Percentiles rank a stretch among this genome's conserved stretches.
Conservation (phyloP, 2,329 filamentous ascomycete genomes). For the Tolypocladium nubicola region DNA sequence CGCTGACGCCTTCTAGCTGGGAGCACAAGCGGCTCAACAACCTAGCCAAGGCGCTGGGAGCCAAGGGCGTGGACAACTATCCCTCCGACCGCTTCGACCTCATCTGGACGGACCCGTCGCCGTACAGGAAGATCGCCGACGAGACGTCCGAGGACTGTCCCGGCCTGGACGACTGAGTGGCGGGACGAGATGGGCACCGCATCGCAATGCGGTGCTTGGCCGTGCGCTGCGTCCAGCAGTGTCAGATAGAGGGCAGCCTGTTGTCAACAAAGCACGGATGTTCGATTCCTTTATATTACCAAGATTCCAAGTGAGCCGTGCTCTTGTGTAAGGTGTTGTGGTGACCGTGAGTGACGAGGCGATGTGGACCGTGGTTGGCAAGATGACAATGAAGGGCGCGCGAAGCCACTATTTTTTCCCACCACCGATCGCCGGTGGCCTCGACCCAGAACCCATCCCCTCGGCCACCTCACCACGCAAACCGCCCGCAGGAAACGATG, state of each 20-base stretch:
- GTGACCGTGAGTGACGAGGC: neutral
- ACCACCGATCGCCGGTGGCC: too few species aligned
- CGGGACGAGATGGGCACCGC: neutral
- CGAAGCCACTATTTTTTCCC: neutral
- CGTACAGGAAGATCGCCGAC: conserved; percentile 34
- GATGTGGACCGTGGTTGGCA: neutral
- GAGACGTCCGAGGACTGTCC: conserved; percentile 41
- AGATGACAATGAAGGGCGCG: neutral
- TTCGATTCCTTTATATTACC: neutral
- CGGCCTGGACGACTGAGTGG: conserved; percentile 32
- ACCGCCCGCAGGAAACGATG: neutral
- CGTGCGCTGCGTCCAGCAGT: neutral
- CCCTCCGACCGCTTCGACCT: conserved; percentile 39
- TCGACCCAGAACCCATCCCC: too few species aligned
- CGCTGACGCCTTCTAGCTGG: conserved; percentile 30
- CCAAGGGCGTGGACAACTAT: conserved; percentile 36
- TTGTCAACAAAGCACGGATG: neutral
- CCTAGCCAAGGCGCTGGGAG: conserved; percentile 41
- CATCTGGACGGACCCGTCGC: conserved; percentile 45
- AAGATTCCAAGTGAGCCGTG: neutral
- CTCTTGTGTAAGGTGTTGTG: neutral
- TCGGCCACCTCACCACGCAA: neutral
- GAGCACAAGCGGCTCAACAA: conserved; percentile 42
- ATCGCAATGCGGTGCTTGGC: neutral
- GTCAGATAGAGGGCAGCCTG: neutral